Conservation (phyloP, 1,139 yeast species). For the Pichia sp. region DNA sequence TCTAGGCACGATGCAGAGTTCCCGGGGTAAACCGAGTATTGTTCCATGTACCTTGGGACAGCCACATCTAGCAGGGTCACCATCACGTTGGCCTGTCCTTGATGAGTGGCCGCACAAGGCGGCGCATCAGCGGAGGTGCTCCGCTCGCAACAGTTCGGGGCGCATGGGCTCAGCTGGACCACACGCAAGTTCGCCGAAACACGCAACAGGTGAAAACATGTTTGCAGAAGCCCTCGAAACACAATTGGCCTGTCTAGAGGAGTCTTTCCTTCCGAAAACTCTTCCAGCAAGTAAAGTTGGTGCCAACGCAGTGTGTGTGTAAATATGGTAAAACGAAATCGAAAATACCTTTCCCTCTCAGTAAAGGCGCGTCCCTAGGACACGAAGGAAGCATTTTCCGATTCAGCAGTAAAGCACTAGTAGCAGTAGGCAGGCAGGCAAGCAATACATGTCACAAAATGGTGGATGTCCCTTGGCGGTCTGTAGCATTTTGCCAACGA, state of each 20-base stretch:
- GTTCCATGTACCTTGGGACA: constrained; percentile 13
- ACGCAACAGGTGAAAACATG: background rate
- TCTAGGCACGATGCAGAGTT: constrained; percentile 12
- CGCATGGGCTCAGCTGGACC: background rate
- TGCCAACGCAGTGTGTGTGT: too few relatives aligned
- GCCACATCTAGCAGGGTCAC: constrained; percentile 3
- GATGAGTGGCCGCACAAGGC: background rate
- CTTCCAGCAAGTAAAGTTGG: too few relatives aligned
- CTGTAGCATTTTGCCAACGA: too few relatives aligned
- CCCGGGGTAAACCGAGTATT: constrained; percentile 6
- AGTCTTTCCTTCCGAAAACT: background rate
- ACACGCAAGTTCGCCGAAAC: background rate
- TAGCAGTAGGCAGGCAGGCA: too few relatives aligned
- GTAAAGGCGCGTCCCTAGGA: background rate
- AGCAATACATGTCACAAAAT: too few relatives aligned
- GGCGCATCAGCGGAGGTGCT: background rate
- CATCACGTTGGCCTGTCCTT: background rate
- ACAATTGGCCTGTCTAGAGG: background rate
- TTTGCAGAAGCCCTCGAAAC: background rate
- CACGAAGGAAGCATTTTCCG: background rate
- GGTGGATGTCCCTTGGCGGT: too few relatives aligned
- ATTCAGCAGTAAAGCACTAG: too few relatives aligned
- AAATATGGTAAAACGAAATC: too few relatives aligned
- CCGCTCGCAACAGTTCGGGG: background rate
- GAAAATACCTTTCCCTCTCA: too few relatives aligned